A percentile compares a stretch with the other conserved stretches of the same genome.
phyloP scores from a whole-genome alignment of 2,329 filamentous ascomycete species.

The Colletotrichum sp. region DNA sequence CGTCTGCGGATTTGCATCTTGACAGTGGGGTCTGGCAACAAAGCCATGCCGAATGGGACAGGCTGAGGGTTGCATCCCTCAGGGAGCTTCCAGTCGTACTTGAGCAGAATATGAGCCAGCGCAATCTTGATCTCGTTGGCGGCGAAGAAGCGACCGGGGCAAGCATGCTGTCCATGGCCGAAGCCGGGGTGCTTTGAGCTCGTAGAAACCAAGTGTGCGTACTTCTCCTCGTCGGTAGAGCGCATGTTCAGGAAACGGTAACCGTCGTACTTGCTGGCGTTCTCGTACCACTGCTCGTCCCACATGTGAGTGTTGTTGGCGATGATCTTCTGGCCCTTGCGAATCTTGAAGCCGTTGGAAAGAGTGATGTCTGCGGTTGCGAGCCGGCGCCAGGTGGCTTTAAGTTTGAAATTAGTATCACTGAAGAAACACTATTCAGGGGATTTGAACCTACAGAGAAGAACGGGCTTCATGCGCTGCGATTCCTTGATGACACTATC shows the following conservation, averaged over 20 bases:
- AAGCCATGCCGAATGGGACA: not conserved
- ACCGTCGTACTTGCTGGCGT: slow-evolving; percentile 23
- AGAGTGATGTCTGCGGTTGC: slow-evolving; percentile 20
- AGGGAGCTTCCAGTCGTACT: slow-evolving; percentile 31
- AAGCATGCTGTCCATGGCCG: slow-evolving; percentile 40
- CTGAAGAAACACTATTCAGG: not conserved
- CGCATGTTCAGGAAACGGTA: slow-evolving; percentile 24
- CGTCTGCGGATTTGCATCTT: not conserved
- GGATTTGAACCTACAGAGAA: slow-evolving; percentile 8
- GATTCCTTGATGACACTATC: slow-evolving; percentile 30
- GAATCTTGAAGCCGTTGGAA: slow-evolving; percentile 22
- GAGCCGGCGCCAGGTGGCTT: slow-evolving; percentile 14
- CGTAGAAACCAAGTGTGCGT: slow-evolving; percentile 38
- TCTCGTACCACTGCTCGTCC: slow-evolving; percentile 21
- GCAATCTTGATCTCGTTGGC: slow-evolving; percentile 39
- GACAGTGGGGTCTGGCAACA: not conserved
- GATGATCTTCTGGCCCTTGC: slow-evolving; percentile 23
- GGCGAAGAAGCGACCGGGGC: slow-evolving; percentile 43
- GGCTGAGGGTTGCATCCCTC: not conserved
- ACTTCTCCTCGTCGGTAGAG: slow-evolving; percentile 24
- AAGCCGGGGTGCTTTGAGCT: slow-evolving; percentile 32
- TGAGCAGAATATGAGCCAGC: slow-evolving; percentile 32
- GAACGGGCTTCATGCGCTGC: slow-evolving; percentile 27
- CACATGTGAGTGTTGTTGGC: slow-evolving; percentile 23
- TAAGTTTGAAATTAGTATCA: no score